Conservation (phyloP, 495 filamentous ascomycete genomes). For the Penicillium cosmopolitanum region DNA sequence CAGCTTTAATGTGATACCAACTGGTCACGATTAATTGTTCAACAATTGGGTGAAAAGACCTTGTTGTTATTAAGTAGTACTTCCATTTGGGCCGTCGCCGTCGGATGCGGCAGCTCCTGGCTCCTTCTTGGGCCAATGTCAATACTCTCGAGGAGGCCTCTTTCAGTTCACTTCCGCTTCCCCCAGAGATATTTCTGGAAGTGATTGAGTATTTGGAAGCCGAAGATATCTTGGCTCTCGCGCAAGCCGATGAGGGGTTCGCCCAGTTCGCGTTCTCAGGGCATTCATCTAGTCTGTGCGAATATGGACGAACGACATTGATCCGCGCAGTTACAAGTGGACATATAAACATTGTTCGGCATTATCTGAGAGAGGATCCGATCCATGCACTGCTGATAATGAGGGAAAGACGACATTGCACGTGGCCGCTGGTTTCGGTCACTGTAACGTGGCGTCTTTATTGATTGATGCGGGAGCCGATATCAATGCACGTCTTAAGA, state of each 20-base stretch:
- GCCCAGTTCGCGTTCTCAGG: conserved; percentile 1
- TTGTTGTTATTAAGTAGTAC: too few relatives aligned
- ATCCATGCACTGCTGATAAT: conserved; percentile 2
- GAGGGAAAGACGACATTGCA: conserved; percentile 10
- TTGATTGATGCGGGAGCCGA: conserved; percentile 5
- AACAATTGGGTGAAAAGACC: too few relatives aligned
- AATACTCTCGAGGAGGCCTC: too few relatives aligned
- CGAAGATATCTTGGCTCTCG: background rate
- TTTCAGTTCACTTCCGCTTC: conserved; percentile 6
- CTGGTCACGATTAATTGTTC: too few relatives aligned
- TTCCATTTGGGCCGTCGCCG: too few relatives aligned
- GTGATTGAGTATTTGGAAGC: conserved; percentile 6
- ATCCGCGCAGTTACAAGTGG: conserved; percentile 5
- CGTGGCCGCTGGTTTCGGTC: background rate
- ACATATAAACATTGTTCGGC: conserved; percentile 4
- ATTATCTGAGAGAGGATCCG: conserved; percentile 6
- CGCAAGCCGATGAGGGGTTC: conserved; percentile 1
- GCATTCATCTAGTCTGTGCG: conserved; percentile 3
- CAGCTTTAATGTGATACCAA: too few relatives aligned
- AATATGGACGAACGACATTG: conserved; percentile 4
- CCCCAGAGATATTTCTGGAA: conserved; percentile 4
- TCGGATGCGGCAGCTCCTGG: too few relatives aligned
- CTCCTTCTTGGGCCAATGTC: too few relatives aligned
- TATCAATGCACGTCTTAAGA: conserved; percentile 7
- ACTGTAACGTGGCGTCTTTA: conserved; percentile 1